Evolutionary conservation across 192 early-diverging fungal genomes (phyloP).

Genomic region (Mortierella alpina): DNA sequence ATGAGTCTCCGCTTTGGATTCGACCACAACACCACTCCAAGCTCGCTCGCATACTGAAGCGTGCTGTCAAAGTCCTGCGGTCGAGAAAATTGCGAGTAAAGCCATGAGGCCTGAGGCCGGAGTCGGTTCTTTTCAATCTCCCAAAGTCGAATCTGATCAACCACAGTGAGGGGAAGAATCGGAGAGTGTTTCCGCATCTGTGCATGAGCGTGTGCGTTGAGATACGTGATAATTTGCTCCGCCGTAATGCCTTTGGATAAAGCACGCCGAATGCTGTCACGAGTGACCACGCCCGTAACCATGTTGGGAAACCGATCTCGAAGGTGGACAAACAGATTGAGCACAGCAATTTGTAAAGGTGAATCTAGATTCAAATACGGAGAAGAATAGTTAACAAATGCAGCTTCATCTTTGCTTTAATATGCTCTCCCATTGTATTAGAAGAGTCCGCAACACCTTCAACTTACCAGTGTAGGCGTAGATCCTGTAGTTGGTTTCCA

Average conservation of each 20-base stretch:
- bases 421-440: neutral
- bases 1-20: constrained; percentile 76
- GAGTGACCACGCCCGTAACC: constrained; percentile 87
- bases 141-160: constrained; percentile 97
- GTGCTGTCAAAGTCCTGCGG: constrained; percentile 80
- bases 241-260: constrained; percentile 91
- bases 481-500: constrained; percentile 95
- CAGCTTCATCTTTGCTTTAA: neutral
- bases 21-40: constrained; percentile 84
- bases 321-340: constrained; percentile 89
- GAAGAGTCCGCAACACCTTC: neutral
- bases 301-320: constrained; percentile 91
- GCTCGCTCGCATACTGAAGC: constrained; percentile 78
- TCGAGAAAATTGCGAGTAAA: constrained; percentile 83
- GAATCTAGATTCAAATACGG: constrained; percentile 66
- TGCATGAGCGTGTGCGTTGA: constrained; percentile 90
- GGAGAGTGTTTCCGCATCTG: constrained; percentile 89
- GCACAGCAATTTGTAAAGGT: constrained; percentile 91
- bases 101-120: constrained; percentile 60
- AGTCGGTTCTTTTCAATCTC: constrained; percentile 94
- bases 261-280: constrained; percentile 88
- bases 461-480: constrained; percentile 91
- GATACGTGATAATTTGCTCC: constrained; percentile 94
- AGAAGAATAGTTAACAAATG: neutral
- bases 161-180: constrained; percentile 88